Evolutionary conservation across 805 yeast genomes (phyloP).

Genomic region (Priceomyces fermenticarens): DNA sequence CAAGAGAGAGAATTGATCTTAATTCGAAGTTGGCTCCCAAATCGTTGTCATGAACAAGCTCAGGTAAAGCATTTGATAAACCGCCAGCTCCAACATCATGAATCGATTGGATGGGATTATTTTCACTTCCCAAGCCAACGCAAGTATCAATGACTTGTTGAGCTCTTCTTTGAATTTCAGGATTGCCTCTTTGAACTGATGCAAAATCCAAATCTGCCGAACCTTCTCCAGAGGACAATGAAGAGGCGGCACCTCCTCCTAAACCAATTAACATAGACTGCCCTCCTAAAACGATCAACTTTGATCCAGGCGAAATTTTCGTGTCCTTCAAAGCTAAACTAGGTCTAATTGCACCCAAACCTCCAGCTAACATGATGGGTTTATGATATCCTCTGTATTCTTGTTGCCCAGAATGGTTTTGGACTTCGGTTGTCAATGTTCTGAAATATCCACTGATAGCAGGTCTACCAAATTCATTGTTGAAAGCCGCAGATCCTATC

Average conservation of each 20-base stretch:
- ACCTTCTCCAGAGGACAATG: conserved; percentile 93
- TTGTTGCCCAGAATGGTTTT: conserved; percentile 54
- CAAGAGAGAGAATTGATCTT: conserved; percentile 84
- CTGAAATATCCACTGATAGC: conserved; percentile 96
- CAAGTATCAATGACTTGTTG: conserved; percentile 97
- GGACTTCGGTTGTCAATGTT: conserved; percentile 81
- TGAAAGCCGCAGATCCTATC: conserved; percentile 95
- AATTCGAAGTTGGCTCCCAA: conserved; percentile 92
- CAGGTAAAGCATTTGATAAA: conserved; percentile 93
- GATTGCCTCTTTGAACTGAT: conserved; percentile 98
- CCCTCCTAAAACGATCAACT: conserved; percentile 93
- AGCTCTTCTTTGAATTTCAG: conserved; percentile 98
- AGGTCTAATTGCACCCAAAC: conserved; percentile 95
- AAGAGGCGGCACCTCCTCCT: conserved; percentile 99
- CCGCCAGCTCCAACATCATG: conserved; percentile 99
- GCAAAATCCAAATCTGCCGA: conserved; percentile 97
- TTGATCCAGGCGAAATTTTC: conserved; percentile 87
- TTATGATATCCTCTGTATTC: conserved; percentile 96
- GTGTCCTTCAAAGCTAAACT: conserved; percentile 84
- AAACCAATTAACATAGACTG: conserved; percentile 96
- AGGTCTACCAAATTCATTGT: conserved; percentile 98
- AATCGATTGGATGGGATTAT: conserved; percentile 83
- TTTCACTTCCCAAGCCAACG: conserved; percentile 66
- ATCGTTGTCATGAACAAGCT: conserved; percentile 94
- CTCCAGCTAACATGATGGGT: conserved; percentile 99